These are phyloP conservation scores for Sarocladiaceae sp. DNA, from an alignment of 2,329 filamentous ascomycete species.

Conservation along the genomic window DNA sequence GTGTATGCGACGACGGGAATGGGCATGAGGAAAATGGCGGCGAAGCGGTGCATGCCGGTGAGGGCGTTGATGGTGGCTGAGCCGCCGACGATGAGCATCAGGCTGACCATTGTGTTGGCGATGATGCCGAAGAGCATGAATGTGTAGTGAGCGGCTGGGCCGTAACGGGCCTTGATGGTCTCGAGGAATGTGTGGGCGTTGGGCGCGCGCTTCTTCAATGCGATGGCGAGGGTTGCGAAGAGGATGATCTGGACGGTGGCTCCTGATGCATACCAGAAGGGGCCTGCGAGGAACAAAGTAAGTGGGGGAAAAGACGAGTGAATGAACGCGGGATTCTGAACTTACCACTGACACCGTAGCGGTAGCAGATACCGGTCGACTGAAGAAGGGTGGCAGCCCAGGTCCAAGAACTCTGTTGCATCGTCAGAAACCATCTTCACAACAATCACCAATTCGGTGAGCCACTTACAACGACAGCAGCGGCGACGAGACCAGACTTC, in stretches of 20 bases:
- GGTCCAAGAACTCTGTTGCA: constrained; percentile 66
- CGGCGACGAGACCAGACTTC: constrained; percentile 82
- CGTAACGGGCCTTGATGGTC: constrained; percentile 78
- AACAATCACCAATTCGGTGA: neutral
- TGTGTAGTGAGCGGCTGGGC: constrained; percentile 64
- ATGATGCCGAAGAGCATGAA: constrained; percentile 80
- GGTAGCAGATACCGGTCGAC: constrained; percentile 76
- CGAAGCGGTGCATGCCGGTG: constrained; percentile 55
- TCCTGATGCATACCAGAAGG: constrained; percentile 55
- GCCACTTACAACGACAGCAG: constrained; percentile 63
- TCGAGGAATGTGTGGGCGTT: constrained; percentile 86
- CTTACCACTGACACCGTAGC: constrained; percentile 54
- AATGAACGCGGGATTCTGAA: no score
- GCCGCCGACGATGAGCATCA: constrained; percentile 84
- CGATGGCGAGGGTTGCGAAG: constrained; percentile 86
- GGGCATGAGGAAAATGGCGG: constrained; percentile 79
- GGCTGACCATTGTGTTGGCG: constrained; percentile 83
- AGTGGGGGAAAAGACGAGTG: no score
- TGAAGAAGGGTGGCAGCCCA: constrained; percentile 85
- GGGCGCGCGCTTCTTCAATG: constrained; percentile 79
- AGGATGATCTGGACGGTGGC: constrained; percentile 84
- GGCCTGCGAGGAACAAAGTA: constrained; percentile 38
- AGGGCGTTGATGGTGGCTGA: constrained; percentile 48
- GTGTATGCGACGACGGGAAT: constrained; percentile 81
- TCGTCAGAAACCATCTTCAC: neutral